Evolutionary conservation across 768 basidiomycete genomes (phyloP).

Genomic region (Russula earlei): DNA sequence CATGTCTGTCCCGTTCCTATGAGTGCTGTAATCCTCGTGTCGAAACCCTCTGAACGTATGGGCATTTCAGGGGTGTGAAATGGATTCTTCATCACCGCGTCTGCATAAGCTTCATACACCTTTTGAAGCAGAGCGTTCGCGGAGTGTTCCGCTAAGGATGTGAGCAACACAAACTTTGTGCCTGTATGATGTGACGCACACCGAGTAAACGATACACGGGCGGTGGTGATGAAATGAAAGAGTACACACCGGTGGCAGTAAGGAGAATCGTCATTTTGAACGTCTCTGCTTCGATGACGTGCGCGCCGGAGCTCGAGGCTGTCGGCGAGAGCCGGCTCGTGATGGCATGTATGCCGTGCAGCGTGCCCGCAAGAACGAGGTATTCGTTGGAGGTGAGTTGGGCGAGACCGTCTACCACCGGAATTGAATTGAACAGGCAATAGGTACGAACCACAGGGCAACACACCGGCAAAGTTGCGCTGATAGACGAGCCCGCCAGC

Average conservation of each 20-base stretch:
- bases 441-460: neutral
- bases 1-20: slow-evolving; percentile 26
- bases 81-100: slow-evolving; percentile 97
- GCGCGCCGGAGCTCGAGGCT: slow-evolving; percentile 74
- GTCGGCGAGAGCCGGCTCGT: slow-evolving; percentile 84
- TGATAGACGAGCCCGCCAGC: slow-evolving; percentile 96
- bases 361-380: slow-evolving; percentile 89
- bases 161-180: slow-evolving; percentile 90
- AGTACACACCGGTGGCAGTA: slow-evolving; percentile 70
- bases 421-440: neutral
- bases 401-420: slow-evolving; percentile 71
- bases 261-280: slow-evolving; percentile 92
- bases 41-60: slow-evolving; percentile 85
- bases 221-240: neutral
- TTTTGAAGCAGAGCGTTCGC: slow-evolving; percentile 68
- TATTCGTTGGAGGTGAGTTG: slow-evolving; percentile 89
- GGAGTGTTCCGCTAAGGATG: slow-evolving; percentile 64
- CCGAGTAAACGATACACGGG: neutral
- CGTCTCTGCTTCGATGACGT: slow-evolving; percentile 92
- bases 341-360: slow-evolving; percentile 98
- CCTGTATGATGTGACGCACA: slow-evolving; percentile 37
- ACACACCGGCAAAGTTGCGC: slow-evolving; percentile 77
- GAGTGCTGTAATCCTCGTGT: slow-evolving; percentile 53
- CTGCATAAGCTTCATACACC: slow-evolving; percentile 89
- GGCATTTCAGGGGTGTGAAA: slow-evolving; percentile 99